A percentile compares a stretch with the other conserved stretches of the same genome.
Evolutionary conservation across 2,329 filamentous ascomycete genomes (phyloP).

Genomic region (Cadophora sp.): DNA sequence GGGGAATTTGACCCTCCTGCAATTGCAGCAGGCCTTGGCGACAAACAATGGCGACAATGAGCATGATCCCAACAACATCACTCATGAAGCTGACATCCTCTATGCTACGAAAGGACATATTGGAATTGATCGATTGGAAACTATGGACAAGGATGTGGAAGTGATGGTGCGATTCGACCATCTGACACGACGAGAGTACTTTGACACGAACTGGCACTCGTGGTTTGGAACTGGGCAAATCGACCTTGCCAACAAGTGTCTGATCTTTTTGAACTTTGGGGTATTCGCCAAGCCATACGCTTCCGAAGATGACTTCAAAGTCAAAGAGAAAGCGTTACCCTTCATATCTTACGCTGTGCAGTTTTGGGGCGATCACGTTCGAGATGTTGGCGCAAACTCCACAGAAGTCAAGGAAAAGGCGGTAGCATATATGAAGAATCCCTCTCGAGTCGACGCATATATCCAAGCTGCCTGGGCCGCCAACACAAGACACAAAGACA

Average conservation of each 20-base stretch:
- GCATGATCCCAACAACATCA: slow-evolving; percentile 27
- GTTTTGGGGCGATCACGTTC: slow-evolving; percentile 40
- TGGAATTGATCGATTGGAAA: slow-evolving; percentile 21
- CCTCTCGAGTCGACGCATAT: slow-evolving; percentile 29
- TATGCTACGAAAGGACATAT: slow-evolving; percentile 31
- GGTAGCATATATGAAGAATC: slow-evolving; percentile 26
- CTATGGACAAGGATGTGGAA: slow-evolving; percentile 8
- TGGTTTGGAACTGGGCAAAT: slow-evolving; percentile 28
- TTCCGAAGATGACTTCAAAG: slow-evolving; percentile 24
- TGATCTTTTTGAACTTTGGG: slow-evolving; percentile 28
- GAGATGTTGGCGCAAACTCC: slow-evolving; percentile 17
- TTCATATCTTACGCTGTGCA: slow-evolving; percentile 40
- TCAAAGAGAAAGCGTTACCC: slow-evolving; percentile 26
- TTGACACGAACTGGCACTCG: slow-evolving; percentile 20
- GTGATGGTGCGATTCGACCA: slow-evolving; percentile 30
- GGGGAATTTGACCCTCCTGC: slow-evolving; percentile 38
- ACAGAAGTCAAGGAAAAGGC: slow-evolving; percentile 21
- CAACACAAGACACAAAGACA: slow-evolving; percentile 26
- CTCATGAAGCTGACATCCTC: slow-evolving; percentile 30
- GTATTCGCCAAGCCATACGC: slow-evolving; percentile 26
- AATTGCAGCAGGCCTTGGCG: slow-evolving; percentile 47
- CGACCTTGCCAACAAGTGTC: slow-evolving; percentile 26
- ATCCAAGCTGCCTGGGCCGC: slow-evolving; percentile 33
- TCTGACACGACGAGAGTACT: slow-evolving; percentile 27
- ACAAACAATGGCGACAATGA: slow-evolving; percentile 33